Percentiles rank a stretch among this genome's conserved stretches.
Evolutionary conservation across 2,329 filamentous ascomycete species (phyloP).

Genomic region (Sporothrix brasiliensis): DNA sequence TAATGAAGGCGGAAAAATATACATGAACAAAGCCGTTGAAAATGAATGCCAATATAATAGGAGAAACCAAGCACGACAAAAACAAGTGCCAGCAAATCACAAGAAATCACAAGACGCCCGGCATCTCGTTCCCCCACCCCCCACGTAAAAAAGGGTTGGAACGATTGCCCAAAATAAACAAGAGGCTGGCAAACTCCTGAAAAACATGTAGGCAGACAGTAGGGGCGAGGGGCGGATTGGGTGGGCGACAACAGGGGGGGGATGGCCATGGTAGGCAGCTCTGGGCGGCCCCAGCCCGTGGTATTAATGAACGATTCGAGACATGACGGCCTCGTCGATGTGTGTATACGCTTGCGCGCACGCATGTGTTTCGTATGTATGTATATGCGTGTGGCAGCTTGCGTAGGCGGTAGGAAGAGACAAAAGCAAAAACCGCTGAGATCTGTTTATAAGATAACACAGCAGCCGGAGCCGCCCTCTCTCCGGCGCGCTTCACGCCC

Average conservation of each 20-base stretch:
- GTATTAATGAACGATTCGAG: slow-evolving; percentile 24
- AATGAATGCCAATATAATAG: slow-evolving; percentile 1
- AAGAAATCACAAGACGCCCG: slow-evolving; percentile 20
- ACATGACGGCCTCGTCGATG: slow-evolving; percentile 24
- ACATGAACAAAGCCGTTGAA: slow-evolving; percentile 20
- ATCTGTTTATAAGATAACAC: slow-evolving; percentile 54
- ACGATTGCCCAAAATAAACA: slow-evolving; percentile 4
- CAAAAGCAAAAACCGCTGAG: not conserved
- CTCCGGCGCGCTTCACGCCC: slow-evolving; percentile 47
- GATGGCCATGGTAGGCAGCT: not conserved
- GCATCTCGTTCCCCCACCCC: slow-evolving; percentile 4
- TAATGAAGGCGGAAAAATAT: not conserved
- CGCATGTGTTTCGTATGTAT: not conserved
- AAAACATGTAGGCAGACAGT: not conserved
- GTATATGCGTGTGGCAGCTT: slow-evolving; percentile 12
- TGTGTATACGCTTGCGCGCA: not conserved
- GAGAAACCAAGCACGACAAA: not conserved
- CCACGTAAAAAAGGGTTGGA: slow-evolving; percentile 6
- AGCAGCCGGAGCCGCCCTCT: slow-evolving; percentile 52
- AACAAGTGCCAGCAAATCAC: not conserved
- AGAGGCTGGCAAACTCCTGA: slow-evolving; percentile 8
- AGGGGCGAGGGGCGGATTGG: not conserved
- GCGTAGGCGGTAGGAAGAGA: not conserved
- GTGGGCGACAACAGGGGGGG: not conserved
- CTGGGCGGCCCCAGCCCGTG: not conserved